Conservation (phyloP, 306 rosid genomes). For the Gastrolobium villosum region DNA sequence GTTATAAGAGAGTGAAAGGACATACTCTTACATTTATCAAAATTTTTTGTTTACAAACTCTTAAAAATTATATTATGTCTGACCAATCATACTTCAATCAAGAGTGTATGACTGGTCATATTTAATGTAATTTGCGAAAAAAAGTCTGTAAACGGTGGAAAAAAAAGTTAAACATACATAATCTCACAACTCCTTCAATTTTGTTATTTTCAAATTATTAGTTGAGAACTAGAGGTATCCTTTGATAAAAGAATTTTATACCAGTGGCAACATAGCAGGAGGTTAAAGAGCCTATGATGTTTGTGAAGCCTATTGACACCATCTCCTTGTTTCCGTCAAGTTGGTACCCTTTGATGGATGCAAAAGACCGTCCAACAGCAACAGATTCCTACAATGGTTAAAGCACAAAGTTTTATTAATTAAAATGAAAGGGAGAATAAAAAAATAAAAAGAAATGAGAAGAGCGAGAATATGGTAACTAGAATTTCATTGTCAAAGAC, state of each 20-base stretch:
- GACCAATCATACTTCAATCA: too few relatives aligned
- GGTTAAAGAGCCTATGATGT: constrained; percentile 86
- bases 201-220: neutral
- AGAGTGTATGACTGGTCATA: too few relatives aligned
- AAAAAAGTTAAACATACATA: neutral
- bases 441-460: neutral
- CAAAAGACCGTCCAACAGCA: constrained; percentile 91
- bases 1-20: too few relatives aligned
- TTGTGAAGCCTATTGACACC: constrained; percentile 83
- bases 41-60: too few relatives aligned
- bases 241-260: constrained; percentile 39
- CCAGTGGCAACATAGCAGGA: constrained; percentile 96
- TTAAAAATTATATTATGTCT: too few relatives aligned
- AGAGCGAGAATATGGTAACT: neutral
- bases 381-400: constrained; percentile 71
- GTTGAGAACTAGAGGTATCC: constrained; percentile 4
- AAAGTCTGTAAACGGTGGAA: neutral
- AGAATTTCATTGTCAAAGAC: neutral
- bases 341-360: constrained; percentile 80
- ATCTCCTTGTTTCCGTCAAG: constrained; percentile 90
- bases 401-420: constrained; percentile 1
- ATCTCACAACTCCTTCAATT: neutral
- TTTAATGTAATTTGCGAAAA: too few relatives aligned
- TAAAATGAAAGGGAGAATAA: neutral
- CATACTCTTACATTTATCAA: too few relatives aligned